Percentiles rank a stretch among this genome's conserved stretches.
Conservation (phyloP, 2,329 filamentous ascomycete species). For the Stemphylium lycopersici region DNA sequence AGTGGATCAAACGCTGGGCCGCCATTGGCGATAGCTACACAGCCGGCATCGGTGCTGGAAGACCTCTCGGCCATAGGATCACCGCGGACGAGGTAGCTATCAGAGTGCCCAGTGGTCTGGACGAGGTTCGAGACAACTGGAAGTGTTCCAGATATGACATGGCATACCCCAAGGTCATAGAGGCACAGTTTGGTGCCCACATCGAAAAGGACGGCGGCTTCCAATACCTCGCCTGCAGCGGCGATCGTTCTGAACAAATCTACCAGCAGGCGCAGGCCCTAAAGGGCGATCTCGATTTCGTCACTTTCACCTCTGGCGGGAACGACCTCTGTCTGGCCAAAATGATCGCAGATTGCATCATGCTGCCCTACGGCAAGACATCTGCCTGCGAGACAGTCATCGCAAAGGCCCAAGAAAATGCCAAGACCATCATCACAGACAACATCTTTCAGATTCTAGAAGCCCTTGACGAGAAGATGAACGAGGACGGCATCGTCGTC, state of each 20-base stretch:
- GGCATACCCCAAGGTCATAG: conserved; percentile 7
- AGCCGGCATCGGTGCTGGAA: conserved; percentile 3
- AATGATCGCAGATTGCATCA: conserved; percentile 6
- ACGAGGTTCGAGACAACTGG: conserved; percentile 2
- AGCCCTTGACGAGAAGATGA: conserved; percentile 10
- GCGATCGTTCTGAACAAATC: conserved; percentile 5
- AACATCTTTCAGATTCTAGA: conserved; percentile 7
- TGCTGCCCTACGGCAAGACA: conserved; percentile 3
- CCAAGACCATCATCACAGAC: background rate
- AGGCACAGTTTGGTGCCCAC: conserved; percentile 7
- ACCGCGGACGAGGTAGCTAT: background rate
- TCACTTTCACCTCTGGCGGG: conserved; percentile 4
- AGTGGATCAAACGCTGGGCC: background rate
- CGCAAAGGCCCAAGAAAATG: conserved; percentile 8
- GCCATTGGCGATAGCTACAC: conserved; percentile 10
- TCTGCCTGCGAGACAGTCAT: conserved; percentile 5
- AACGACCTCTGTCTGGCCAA: conserved; percentile 3
- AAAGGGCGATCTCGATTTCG: conserved; percentile 5
- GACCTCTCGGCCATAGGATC: background rate
- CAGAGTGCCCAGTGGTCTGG: background rate
- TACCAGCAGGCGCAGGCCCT: conserved; percentile 4
- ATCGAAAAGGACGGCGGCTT: conserved; percentile 7
- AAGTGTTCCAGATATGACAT: conserved; percentile 4
- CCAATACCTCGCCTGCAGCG: conserved; percentile 10
- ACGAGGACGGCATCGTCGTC: conserved; percentile 3